Evolutionary conservation across 345 rosid genomes (phyloP).

Genomic region (Bruguiera sexangula): DNA sequence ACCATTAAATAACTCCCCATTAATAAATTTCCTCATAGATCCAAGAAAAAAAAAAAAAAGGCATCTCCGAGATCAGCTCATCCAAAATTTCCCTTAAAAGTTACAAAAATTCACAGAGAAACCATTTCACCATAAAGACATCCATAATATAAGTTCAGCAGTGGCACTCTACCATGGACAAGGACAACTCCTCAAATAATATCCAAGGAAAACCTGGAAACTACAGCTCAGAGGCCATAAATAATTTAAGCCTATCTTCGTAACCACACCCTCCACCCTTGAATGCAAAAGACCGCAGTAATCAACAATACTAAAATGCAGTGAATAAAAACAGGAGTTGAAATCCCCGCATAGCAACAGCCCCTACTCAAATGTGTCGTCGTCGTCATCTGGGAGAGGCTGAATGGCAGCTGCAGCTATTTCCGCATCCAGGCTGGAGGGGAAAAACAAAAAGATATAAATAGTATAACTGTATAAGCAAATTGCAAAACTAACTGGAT

Average conservation of each 20-base stretch:
- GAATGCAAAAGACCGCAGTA: not conserved
- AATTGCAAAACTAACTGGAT: too few species aligned
- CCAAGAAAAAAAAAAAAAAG: too few species aligned
- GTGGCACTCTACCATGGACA: not conserved
- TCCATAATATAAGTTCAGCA: not conserved
- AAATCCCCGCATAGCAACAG: not conserved
- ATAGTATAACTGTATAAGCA: too few species aligned
- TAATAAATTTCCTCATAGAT: too few species aligned
- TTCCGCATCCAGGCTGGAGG: constrained; percentile 24
- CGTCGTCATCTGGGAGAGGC: constrained; percentile 35
- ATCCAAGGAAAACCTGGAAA: not conserved
- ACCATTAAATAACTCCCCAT: too few species aligned
- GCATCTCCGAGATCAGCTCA: too few species aligned
- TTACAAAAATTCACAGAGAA: not conserved
- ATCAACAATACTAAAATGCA: not conserved
- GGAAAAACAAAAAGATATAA: not conserved
- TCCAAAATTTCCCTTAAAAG: too few species aligned
- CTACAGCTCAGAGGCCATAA: not conserved
- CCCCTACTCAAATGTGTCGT: constrained; percentile 18
- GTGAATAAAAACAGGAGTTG: not conserved
- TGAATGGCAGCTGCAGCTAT: constrained; percentile 22
- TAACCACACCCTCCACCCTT: not conserved
- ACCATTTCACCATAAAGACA: not conserved
- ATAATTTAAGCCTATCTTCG: not conserved
- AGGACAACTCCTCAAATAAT: not conserved